phyloP scores from a whole-genome alignment of 169 alveolate species.

The Plasmodium vivax region DNA sequence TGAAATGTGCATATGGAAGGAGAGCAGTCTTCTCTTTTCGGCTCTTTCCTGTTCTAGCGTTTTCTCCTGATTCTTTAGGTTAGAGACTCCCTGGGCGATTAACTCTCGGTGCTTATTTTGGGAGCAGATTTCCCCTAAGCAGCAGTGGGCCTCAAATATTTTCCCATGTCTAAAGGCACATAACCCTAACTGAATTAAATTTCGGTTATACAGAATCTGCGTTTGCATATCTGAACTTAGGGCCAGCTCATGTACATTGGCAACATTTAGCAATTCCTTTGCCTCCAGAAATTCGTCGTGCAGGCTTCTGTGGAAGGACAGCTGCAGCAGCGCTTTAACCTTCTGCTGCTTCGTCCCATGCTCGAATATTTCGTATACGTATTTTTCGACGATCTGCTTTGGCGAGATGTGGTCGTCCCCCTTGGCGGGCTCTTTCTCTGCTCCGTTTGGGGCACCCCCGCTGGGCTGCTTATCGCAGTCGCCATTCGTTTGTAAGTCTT shows the following conservation, averaged over 20 bases:
- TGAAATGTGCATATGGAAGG: slow-evolving; percentile 97
- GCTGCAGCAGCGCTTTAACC: slow-evolving; percentile 89
- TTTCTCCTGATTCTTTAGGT: slow-evolving; percentile 91
- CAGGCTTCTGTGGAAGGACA: slow-evolving; percentile 90
- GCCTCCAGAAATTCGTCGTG: slow-evolving; percentile 92
- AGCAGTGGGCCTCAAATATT: slow-evolving; percentile 92
- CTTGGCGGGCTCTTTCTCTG: background rate
- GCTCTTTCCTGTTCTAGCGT: slow-evolving; percentile 95
- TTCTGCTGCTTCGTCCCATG: slow-evolving; percentile 87
- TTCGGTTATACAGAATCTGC: slow-evolving; percentile 95
- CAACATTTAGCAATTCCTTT: slow-evolving; percentile 87
- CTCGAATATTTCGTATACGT: slow-evolving; percentile 83
- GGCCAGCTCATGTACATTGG: slow-evolving; percentile 91
- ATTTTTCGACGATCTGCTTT: slow-evolving; percentile 75
- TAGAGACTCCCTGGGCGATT: slow-evolving; percentile 94
- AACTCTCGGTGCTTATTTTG: slow-evolving; percentile 94
- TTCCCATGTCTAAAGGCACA: slow-evolving; percentile 96
- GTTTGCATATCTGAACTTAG: slow-evolving; percentile 91
- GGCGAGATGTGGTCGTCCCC: background rate
- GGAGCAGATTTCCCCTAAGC: slow-evolving; percentile 93
- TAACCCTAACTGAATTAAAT: slow-evolving; percentile 95
- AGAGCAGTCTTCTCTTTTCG: slow-evolving; percentile 95
- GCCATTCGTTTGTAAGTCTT: background rate
- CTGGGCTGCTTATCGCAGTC: background rate
- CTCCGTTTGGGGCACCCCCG: background rate